These are phyloP conservation scores for Daedalea quercina DNA, from an alignment of 768 basidiomycete species.

Conservation along the genomic window DNA sequence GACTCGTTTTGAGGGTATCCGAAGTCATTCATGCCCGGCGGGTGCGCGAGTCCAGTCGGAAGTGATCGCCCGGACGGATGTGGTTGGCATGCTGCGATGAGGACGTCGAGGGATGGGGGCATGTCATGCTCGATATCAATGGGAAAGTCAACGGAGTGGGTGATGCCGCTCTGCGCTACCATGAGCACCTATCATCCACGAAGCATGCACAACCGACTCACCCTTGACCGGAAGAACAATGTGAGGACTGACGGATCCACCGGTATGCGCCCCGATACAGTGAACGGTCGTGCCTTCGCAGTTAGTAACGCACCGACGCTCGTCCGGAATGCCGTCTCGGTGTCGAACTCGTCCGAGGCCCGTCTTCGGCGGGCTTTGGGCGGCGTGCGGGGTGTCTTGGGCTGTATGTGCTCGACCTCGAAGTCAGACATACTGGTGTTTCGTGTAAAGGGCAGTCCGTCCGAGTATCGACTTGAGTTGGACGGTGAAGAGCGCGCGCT, in stretches of 20 bases:
- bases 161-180: slow-evolving; percentile 56
- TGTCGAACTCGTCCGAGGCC: slow-evolving; percentile 38
- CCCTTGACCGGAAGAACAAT: slow-evolving; percentile 78
- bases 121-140: slow-evolving; percentile 69
- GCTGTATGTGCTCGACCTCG: slow-evolving; percentile 51
- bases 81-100: slow-evolving; percentile 68
- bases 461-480: slow-evolving; percentile 32
- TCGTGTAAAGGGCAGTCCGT: slow-evolving; percentile 31
- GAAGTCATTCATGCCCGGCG: slow-evolving; percentile 43
- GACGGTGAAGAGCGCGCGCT: slow-evolving; percentile 18
- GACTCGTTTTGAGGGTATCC: slow-evolving; percentile 45
- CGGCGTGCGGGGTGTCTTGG: slow-evolving; percentile 12
- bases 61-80: slow-evolving; percentile 45
- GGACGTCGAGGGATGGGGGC: slow-evolving; percentile 72
- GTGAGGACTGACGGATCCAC: slow-evolving; percentile 61
- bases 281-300: slow-evolving; percentile 57
- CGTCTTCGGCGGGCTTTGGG: slow-evolving; percentile 17
- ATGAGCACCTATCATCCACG: neutral
- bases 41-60: slow-evolving; percentile 8
- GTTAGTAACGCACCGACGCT: slow-evolving; percentile 49
- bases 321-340: slow-evolving; percentile 47
- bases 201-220: slow-evolving; percentile 21
- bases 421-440: slow-evolving; percentile 47
- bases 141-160: slow-evolving; percentile 78
- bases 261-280: slow-evolving; percentile 62